Conservation (phyloP, 2,329 filamentous ascomycete genomes). For the Mariannaea sp. region DNA sequence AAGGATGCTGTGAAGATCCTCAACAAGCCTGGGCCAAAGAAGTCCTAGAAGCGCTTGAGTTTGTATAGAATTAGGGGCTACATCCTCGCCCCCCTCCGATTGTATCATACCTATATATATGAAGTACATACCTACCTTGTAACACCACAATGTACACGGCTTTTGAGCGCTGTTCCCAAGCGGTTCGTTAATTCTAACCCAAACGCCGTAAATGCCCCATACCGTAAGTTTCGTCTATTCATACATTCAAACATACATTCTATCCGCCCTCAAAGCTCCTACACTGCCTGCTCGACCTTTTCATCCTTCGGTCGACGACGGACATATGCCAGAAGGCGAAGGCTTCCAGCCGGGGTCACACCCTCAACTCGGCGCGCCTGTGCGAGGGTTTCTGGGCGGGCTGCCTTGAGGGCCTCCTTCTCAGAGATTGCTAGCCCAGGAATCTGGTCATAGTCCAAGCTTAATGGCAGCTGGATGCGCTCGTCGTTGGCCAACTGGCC, state of each 20-base stretch:
- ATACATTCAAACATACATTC: constrained; percentile 1
- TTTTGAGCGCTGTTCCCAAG: neutral
- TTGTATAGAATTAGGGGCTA: neutral
- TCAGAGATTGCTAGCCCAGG: constrained; percentile 81
- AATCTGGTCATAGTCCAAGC: constrained; percentile 77
- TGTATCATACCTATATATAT: constrained; percentile 2
- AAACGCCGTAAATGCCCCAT: neutral
- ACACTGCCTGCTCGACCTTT: neutral
- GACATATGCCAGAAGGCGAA: constrained; percentile 68
- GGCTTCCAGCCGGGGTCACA: constrained; percentile 63
- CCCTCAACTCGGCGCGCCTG: constrained; percentile 90
- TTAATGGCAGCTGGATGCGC: constrained; percentile 68
- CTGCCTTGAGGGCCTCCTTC: constrained; percentile 68
- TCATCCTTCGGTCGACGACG: constrained; percentile 39
- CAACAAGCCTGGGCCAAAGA: constrained; percentile 36
- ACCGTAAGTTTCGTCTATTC: neutral
- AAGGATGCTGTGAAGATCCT: constrained; percentile 93
- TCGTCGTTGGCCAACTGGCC: constrained; percentile 77
- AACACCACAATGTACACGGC: constrained; percentile 8
- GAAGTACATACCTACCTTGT: constrained; percentile 7
- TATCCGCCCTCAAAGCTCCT: neutral
- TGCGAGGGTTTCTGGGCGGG: constrained; percentile 81
- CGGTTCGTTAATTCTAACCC: neutral
- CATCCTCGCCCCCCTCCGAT: too few relatives aligned
- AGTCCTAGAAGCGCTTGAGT: constrained; percentile 13